phyloP scores from a whole-genome alignment of 2,329 filamentous ascomycete genomes.

The Cladosporium cucumerinum region DNA sequence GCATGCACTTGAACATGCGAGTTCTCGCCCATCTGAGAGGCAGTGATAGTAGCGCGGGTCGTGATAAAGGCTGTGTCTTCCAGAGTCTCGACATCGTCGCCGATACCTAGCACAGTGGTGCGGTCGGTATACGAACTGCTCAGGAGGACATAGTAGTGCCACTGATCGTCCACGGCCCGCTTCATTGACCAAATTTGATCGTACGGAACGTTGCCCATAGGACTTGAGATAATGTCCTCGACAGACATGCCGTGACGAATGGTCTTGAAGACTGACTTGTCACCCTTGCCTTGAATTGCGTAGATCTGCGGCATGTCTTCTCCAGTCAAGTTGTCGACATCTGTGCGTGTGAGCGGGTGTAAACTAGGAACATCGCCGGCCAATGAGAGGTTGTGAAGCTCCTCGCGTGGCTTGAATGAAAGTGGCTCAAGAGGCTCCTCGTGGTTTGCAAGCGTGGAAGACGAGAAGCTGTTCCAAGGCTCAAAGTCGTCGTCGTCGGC shows the following conservation, averaged over 20 bases:
- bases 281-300: constrained; percentile 81
- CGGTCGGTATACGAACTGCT: constrained; percentile 45
- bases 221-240: constrained; percentile 55
- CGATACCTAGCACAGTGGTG: constrained; percentile 89
- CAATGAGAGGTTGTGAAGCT: constrained; percentile 70
- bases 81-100: constrained; percentile 94
- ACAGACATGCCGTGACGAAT: constrained; percentile 91
- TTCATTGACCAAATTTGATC: constrained; percentile 86
- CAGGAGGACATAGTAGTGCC: constrained; percentile 92
- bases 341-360: constrained; percentile 88
- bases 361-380: constrained; percentile 59
- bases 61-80: constrained; percentile 90
- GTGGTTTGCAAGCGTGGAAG: constrained; percentile 71
- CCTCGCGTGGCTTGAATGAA: constrained; percentile 78
- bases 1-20: constrained; percentile 92
- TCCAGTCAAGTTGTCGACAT: constrained; percentile 82
- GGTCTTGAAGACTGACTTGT: constrained; percentile 84
- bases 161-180: constrained; percentile 73
- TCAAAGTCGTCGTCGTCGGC: constrained; percentile 88
- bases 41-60: constrained; percentile 82
- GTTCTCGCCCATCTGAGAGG: constrained; percentile 91
- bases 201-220: constrained; percentile 31
- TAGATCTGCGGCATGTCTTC: constrained; percentile 98
- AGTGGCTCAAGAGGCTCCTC: constrained; percentile 68
- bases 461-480: constrained; percentile 52